Conservation (phyloP, 1,284 basidiomycete species). For the Schizophyllum amplum region DNA sequence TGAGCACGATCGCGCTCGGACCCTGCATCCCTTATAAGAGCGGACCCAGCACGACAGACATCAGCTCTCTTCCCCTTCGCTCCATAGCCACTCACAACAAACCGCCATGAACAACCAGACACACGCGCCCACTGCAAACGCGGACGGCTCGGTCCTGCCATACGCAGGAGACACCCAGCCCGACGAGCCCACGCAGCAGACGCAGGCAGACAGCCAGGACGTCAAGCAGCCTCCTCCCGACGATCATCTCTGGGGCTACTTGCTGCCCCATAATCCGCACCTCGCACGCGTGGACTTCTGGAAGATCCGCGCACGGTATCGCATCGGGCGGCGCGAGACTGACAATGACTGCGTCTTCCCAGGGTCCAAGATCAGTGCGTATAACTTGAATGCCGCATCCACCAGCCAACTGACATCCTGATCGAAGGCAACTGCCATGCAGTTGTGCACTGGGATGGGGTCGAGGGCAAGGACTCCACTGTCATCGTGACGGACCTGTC, state of each 20-base stretch:
- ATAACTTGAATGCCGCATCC: conserved; percentile 4
- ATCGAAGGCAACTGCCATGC: conserved; percentile 59
- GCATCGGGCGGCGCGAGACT: conserved; percentile 43
- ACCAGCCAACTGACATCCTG: conserved; percentile 4
- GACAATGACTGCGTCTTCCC: conserved; percentile 49
- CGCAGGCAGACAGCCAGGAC: background rate
- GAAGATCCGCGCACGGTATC: conserved; percentile 30
- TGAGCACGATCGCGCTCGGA: too few species aligned
- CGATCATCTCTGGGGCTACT: conserved; percentile 56
- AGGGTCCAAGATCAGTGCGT: conserved; percentile 70
- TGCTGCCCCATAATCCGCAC: conserved; percentile 47
- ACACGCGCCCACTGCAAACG: too few species aligned
- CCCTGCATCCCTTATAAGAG: too few species aligned
- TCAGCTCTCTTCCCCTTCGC: too few species aligned
- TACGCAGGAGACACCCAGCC: background rate
- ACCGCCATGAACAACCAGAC: too few species aligned
- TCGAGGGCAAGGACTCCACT: conserved; percentile 37
- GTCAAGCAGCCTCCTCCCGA: conserved; percentile 19
- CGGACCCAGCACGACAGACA: too few species aligned
- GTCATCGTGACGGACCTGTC: conserved; percentile 67
- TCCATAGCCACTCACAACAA: too few species aligned
- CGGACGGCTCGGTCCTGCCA: too few species aligned
- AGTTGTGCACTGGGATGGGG: conserved; percentile 58
- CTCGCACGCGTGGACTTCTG: conserved; percentile 52
- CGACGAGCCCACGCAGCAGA: conserved; percentile 1